Evolutionary conservation across 2,329 filamentous ascomycete species (phyloP).

Genomic region (Plenodomus tracheiphilus): DNA sequence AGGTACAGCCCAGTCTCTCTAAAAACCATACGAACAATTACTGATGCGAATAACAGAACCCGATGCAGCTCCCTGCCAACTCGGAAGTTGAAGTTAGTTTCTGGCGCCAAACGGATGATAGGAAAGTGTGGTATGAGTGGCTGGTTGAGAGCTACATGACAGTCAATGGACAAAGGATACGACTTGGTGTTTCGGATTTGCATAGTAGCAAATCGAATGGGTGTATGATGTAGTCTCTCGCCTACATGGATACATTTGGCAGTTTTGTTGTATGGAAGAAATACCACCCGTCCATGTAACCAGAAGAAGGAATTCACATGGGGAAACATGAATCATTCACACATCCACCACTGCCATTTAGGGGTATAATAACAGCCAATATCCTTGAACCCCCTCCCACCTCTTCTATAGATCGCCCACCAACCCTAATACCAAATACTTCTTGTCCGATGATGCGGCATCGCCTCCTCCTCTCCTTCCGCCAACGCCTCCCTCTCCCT

Average conservation of each 20-base stretch:
- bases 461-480: slow-evolving; percentile 43
- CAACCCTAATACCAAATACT: slow-evolving; percentile 85
- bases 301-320: not conserved
- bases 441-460: slow-evolving; percentile 85
- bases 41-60: slow-evolving; percentile 61
- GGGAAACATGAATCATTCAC: too few species aligned
- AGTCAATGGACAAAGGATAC: slow-evolving; percentile 64
- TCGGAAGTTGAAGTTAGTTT: slow-evolving; percentile 88
- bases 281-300: too few species aligned
- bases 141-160: slow-evolving; percentile 80
- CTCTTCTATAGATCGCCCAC: not conserved
- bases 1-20: slow-evolving; percentile 58
- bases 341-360: too few species aligned
- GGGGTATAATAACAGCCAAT: too few species aligned
- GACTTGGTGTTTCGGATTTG: slow-evolving; percentile 57
- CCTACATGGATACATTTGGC: not conserved
- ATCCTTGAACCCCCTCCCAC: not conserved
- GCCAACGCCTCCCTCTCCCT: slow-evolving; percentile 73
- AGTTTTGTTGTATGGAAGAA: too few species aligned
- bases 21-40: not conserved
- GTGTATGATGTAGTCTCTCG: slow-evolving; percentile 41
- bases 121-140: slow-evolving; percentile 99
- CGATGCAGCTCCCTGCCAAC: slow-evolving; percentile 81
- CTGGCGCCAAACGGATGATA: slow-evolving; percentile 94
- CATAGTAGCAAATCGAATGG: slow-evolving; percentile 46